phyloP scores from a whole-genome alignment of 495 filamentous ascomycete genomes.

The Chaetomium cochliodes region DNA sequence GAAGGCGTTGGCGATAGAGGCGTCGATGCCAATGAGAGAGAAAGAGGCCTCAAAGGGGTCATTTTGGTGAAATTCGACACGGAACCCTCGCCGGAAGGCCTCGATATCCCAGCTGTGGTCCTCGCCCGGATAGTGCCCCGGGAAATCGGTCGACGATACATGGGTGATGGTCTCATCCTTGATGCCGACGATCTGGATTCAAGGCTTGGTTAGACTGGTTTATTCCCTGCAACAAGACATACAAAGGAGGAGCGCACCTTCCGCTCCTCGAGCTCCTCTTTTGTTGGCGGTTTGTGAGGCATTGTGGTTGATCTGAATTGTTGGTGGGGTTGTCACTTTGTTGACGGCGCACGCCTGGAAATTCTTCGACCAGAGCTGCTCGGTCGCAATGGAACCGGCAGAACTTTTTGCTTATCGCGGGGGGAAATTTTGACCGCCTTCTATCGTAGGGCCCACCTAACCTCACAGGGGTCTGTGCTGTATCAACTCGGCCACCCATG shows the following conservation, averaged over 20 bases:
- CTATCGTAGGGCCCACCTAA: conserved; percentile 21
- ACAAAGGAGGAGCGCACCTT: conserved; percentile 36
- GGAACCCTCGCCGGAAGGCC: conserved; percentile 65
- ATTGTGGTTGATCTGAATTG: conserved; percentile 32
- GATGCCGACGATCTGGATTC: conserved; percentile 71
- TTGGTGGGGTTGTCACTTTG: conserved; percentile 25
- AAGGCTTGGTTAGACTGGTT: conserved; percentile 13
- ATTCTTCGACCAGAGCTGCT: conserved; percentile 23
- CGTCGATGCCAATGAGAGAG: conserved; percentile 88
- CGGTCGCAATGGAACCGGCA: conserved; percentile 24
- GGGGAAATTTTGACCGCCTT: conserved; percentile 35
- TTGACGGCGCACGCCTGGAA: conserved; percentile 18
- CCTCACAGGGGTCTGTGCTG: too few relatives aligned
- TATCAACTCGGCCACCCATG: too few relatives aligned
- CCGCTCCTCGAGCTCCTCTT: conserved; percentile 42
- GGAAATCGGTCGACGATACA: conserved; percentile 84
- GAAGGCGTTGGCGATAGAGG: conserved; percentile 94
- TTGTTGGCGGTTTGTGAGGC: conserved; percentile 44
- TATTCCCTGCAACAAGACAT: not conserved
- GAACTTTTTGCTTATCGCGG: conserved; percentile 38
- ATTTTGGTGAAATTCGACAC: conserved; percentile 80
- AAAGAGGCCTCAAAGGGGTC: conserved; percentile 72
- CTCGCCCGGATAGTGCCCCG: conserved; percentile 85
- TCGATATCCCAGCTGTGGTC: conserved; percentile 83
- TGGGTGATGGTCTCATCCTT: conserved; percentile 86